Conservation (phyloP, 2,329 filamentous ascomycete species). For the Aspergillus novoparasiticus region DNA sequence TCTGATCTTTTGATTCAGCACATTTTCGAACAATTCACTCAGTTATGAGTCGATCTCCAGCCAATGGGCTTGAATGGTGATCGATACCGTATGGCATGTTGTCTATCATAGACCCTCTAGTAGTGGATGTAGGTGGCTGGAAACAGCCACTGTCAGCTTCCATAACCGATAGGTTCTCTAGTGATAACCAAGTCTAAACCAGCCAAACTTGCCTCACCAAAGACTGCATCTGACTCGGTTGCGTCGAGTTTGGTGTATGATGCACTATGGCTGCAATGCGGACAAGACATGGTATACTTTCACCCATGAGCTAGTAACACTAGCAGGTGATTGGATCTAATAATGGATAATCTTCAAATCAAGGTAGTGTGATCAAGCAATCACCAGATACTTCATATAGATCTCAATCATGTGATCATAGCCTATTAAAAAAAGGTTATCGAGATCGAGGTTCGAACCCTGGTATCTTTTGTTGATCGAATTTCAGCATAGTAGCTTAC, state of each 20-base stretch:
- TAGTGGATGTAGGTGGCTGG: background rate
- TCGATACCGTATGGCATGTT: background rate
- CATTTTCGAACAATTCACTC: constrained; percentile 3
- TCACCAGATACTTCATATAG: background rate
- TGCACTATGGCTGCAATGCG: background rate
- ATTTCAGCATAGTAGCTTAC: too few species aligned
- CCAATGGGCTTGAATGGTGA: background rate
- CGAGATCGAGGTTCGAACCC: background rate
- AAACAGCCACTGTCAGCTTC: background rate
- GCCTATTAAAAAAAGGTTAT: background rate
- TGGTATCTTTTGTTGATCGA: too few species aligned
- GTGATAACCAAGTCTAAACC: background rate
- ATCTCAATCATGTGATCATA: background rate
- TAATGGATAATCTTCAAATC: background rate
- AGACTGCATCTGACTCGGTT: background rate
- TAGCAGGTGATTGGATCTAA: background rate
- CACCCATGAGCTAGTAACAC: background rate
- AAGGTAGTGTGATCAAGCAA: background rate
- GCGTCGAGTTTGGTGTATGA: background rate
- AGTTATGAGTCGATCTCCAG: background rate
- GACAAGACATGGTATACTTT: background rate
- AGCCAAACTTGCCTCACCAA: background rate
- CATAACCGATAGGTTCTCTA: background rate
- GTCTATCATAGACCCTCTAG: background rate
- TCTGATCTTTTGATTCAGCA: constrained; percentile 1